Evolutionary conservation across 148 eudicot species (phyloP).

Genomic region (Rhododendron vialii): DNA sequence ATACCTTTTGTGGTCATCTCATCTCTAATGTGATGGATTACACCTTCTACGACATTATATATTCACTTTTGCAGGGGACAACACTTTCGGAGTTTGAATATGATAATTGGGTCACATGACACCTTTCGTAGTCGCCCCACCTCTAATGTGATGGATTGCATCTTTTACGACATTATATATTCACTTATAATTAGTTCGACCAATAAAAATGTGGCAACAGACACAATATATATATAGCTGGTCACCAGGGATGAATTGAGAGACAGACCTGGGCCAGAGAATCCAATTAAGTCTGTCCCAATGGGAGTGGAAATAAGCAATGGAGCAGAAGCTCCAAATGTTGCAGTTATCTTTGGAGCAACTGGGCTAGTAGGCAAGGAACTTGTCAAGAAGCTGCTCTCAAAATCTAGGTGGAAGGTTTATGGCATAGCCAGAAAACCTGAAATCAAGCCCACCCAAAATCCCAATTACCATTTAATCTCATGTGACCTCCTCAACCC

Average conservation of each 20-base stretch:
- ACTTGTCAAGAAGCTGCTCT: slow-evolving; percentile 48
- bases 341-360: slow-evolving; percentile 77
- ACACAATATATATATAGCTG: not conserved
- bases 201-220: not conserved
- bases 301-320: slow-evolving; percentile 22
- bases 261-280: slow-evolving; percentile 10
- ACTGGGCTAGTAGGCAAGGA: slow-evolving; percentile 88
- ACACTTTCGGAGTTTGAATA: not conserved
- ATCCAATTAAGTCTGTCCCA: not conserved
- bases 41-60: not conserved
- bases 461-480: slow-evolving; percentile 47
- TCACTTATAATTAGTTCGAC: not conserved
- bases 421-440: slow-evolving; percentile 72
- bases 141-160: not conserved
- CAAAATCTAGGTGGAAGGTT: slow-evolving; percentile 60
- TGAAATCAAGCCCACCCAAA: slow-evolving; percentile 18
- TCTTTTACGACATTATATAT: not conserved
- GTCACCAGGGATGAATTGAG: not conserved
- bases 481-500: slow-evolving; percentile 69
- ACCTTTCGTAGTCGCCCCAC: not conserved
- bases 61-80: too few species aligned
- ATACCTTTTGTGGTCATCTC: not conserved
- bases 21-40: not conserved
- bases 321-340: slow-evolving; percentile 23
- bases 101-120: not conserved